These are phyloP conservation scores for Pilobolus umbonatus DNA, from an alignment of 192 early-diverging fungal genomes.

Conservation along the genomic window DNA sequence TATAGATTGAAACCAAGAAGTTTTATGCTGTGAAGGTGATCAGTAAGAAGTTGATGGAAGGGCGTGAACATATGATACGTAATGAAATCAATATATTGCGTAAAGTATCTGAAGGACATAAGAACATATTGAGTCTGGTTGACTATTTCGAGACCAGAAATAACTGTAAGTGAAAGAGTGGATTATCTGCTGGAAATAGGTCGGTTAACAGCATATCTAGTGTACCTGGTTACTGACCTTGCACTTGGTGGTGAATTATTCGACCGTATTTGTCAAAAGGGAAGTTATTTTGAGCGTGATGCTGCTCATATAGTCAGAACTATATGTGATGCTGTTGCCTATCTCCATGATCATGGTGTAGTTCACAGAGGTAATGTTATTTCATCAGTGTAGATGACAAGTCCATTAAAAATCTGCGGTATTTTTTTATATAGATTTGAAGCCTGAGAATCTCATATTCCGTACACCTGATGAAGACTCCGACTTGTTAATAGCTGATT, in stretches of 20 bases:
- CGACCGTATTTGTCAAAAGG: constrained; percentile 72
- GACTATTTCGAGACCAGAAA: constrained; percentile 78
- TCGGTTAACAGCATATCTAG: constrained; percentile 25
- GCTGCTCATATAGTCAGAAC: constrained; percentile 74
- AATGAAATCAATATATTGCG: constrained; percentile 71
- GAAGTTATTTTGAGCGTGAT: constrained; percentile 71
- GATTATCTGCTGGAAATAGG: neutral
- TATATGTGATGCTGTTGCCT: constrained; percentile 75
- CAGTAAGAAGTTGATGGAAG: constrained; percentile 65
- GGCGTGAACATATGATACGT: constrained; percentile 56
- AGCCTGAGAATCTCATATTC: constrained; percentile 81
- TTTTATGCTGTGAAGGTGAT: constrained; percentile 77
- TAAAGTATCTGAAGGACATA: constrained; percentile 59
- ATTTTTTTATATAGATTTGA: constrained; percentile 1
- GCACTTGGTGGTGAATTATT: constrained; percentile 92
- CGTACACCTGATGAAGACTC: constrained; percentile 49
- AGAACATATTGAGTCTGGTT: constrained; percentile 61
- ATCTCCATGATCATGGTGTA: constrained; percentile 78
- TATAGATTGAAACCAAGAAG: constrained; percentile 58
- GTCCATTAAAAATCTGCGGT: neutral
- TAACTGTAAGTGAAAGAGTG: constrained; percentile 42
- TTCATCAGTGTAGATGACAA: neutral
- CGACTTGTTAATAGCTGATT: constrained; percentile 75
- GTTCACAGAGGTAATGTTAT: constrained; percentile 71
- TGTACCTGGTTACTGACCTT: constrained; percentile 75